phyloP scores from a whole-genome alignment of 2,329 filamentous ascomycete genomes.

The Metarhizium anisopliae region DNA sequence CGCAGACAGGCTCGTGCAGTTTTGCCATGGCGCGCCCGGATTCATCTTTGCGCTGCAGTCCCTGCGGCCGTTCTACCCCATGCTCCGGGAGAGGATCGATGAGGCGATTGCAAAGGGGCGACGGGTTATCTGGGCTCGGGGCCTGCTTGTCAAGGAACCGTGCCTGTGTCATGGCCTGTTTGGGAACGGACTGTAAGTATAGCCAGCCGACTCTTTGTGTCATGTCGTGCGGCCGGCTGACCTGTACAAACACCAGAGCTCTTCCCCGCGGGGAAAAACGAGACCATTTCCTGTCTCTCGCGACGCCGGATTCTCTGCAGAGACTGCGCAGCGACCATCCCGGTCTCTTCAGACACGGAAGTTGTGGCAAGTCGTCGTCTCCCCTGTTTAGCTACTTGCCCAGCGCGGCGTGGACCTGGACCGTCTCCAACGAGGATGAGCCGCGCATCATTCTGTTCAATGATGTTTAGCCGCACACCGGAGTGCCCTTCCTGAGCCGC shows the following conservation, averaged over 20 bases:
- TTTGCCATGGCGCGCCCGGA: conserved; percentile 60
- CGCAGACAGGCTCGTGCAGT: conserved; percentile 36
- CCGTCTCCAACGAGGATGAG: conserved; percentile 22
- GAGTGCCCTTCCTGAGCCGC: background rate
- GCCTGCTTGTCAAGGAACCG: conserved; percentile 53
- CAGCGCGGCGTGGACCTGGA: conserved; percentile 30
- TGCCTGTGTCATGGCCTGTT: conserved; percentile 58
- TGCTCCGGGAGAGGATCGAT: conserved; percentile 43
- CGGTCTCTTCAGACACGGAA: conserved; percentile 26
- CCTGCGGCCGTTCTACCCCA: conserved; percentile 46
- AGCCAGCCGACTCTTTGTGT: no score
- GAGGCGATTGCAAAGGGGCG: conserved; percentile 40
- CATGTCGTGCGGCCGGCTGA: no score
- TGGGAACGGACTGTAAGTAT: conserved; percentile 51
- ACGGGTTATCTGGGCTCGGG: conserved; percentile 45
- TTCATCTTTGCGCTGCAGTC: conserved; percentile 49
- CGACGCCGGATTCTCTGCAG: conserved; percentile 46
- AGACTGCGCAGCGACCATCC: conserved; percentile 24
- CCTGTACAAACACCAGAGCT: conserved; percentile 14
- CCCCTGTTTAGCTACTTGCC: conserved; percentile 25
- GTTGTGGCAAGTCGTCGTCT: conserved; percentile 22
- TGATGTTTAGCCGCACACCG: conserved; percentile 19
- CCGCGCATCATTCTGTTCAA: conserved; percentile 28
- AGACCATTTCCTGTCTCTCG: conserved; percentile 50
- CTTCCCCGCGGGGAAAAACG: conserved; percentile 19